Evolutionary conservation across 2,329 filamentous ascomycete genomes (phyloP).

Genomic region (Aspergillus floridensis): DNA sequence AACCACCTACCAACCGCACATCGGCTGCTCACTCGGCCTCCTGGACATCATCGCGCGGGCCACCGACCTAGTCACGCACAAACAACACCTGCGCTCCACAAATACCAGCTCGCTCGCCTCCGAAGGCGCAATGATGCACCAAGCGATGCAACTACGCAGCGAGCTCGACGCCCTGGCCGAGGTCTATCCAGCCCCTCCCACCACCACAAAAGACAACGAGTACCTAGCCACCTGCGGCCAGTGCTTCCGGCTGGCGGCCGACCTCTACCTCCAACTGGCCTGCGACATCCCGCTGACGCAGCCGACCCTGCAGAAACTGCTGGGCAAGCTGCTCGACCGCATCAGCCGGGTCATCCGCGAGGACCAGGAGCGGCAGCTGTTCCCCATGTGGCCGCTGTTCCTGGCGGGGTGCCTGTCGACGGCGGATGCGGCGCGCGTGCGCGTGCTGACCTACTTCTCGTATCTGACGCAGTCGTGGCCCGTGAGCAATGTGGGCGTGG

Average conservation of each 20-base stretch:
- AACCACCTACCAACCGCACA: background rate
- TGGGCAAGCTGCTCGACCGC: background rate
- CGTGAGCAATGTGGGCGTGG: background rate
- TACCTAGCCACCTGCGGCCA: background rate
- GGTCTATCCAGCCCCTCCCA: background rate
- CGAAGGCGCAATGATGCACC: constrained; percentile 3
- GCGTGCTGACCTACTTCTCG: background rate
- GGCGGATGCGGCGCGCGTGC: background rate
- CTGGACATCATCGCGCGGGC: constrained; percentile 1
- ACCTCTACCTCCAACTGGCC: background rate
- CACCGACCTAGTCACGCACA: background rate
- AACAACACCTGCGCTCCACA: background rate
- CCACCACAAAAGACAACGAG: background rate
- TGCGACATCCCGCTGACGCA: constrained; percentile 1
- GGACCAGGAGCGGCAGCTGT: constrained; percentile 2
- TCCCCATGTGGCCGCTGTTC: constrained; percentile 4
- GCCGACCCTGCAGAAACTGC: background rate
- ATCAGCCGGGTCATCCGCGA: constrained; percentile 1
- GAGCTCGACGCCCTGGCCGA: background rate
- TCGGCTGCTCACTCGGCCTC: background rate
- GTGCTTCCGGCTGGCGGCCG: background rate
- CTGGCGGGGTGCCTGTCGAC: background rate
- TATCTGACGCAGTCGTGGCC: constrained; percentile 2
- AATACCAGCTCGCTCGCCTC: background rate
- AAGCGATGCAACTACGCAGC: background rate